Evolutionary conservation across 306 rosid genomes (phyloP).

Genomic region (Sophora flavescens): DNA sequence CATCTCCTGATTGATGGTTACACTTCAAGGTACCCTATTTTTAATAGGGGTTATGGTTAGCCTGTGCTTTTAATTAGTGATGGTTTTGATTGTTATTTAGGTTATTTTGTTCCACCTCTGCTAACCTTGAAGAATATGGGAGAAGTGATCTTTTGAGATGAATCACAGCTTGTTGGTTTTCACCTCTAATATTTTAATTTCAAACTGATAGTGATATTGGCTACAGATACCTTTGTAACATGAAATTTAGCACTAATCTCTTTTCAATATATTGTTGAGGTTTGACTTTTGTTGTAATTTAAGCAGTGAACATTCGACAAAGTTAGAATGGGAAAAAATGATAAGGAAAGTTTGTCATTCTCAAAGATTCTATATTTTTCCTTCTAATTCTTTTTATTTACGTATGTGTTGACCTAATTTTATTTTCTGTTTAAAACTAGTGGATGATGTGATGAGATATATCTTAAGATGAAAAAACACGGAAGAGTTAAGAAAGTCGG

Average conservation of each 20-base stretch:
- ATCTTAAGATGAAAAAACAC: conserved; percentile 29
- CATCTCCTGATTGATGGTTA: conserved; percentile 21
- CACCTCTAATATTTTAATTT: not conserved
- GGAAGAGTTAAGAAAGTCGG: not conserved
- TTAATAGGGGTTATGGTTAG: not conserved
- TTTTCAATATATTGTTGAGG: not conserved
- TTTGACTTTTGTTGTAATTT: not conserved
- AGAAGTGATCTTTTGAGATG: not conserved
- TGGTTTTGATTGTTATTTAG: not conserved
- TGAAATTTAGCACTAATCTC: conserved; percentile 17
- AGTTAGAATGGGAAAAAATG: not conserved
- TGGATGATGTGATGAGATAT: not conserved
- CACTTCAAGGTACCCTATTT: not conserved
- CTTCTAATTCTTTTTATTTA: not conserved
- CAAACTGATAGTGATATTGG: conserved; percentile 15
- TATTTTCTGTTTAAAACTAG: not conserved
- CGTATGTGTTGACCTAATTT: not conserved
- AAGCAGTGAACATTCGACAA: conserved; percentile 4
- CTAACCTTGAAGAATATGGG: not conserved
- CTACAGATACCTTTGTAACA: not conserved
- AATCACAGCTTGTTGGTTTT: conserved; percentile 1
- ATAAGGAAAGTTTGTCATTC: conserved; percentile 8
- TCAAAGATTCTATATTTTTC: not conserved
- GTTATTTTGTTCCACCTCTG: conserved; percentile 2
- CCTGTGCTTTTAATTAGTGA: conserved; percentile 19